Evolutionary conservation across 306 rosid species (phyloP).

Genomic region (Cicer pinnatifidum): DNA sequence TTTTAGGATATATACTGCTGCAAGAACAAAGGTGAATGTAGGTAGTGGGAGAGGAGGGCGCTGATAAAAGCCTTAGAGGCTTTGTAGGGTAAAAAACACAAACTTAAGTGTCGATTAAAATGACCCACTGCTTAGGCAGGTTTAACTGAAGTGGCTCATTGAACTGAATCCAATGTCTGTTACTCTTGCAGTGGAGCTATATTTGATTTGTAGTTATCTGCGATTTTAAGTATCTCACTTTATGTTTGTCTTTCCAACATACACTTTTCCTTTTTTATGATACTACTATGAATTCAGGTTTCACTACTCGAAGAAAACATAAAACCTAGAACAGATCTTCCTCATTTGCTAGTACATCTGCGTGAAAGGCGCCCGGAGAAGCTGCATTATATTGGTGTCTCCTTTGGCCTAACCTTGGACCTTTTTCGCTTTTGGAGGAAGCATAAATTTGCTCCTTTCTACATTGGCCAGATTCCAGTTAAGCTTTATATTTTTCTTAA

Average conservation of each 20-base stretch:
- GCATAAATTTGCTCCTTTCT: conserved; percentile 90
- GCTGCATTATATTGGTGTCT: conserved; percentile 94
- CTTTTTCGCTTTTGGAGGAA: conserved; percentile 93
- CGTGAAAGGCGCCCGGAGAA: conserved; percentile 89
- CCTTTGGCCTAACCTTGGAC: conserved; percentile 92
- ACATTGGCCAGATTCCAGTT: conserved; percentile 95
- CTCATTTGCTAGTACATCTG: conserved; percentile 85
- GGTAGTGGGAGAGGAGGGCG: too few species aligned
- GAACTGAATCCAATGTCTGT: too few species aligned
- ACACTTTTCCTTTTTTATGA: conserved; percentile 40
- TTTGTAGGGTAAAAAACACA: too few species aligned
- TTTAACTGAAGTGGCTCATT: too few species aligned
- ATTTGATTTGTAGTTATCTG: conserved; percentile 38
- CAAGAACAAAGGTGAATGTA: too few species aligned
- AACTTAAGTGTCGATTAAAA: too few species aligned
- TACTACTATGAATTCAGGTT: conserved; percentile 60
- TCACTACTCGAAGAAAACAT: conserved; percentile 84
- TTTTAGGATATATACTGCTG: neutral
- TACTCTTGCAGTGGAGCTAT: neutral
- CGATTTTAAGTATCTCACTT: conserved; percentile 3
- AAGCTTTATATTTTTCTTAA: conserved; percentile 51
- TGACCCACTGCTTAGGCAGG: too few species aligned
- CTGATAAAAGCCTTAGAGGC: too few species aligned
- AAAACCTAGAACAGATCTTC: conserved; percentile 84
- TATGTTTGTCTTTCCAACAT: conserved; percentile 13